These are phyloP conservation scores for Lathyrus sativus DNA, from an alignment of 306 rosid genomes.

Conservation along the genomic window DNA sequence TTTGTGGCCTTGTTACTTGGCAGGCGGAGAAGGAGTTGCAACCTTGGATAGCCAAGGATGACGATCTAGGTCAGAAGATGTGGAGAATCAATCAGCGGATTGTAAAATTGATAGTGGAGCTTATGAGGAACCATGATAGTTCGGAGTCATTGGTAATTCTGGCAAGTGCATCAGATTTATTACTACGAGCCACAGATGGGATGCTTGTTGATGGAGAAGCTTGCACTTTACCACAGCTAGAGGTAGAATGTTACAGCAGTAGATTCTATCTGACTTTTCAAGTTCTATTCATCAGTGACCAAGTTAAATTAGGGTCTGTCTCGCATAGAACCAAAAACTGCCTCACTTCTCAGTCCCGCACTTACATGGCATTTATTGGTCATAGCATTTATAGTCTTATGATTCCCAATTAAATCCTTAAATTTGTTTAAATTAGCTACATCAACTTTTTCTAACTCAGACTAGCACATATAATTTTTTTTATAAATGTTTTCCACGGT, in stretches of 20 bases:
- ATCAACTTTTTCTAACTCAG: not conserved
- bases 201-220: slow-evolving; percentile 99
- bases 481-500: not conserved
- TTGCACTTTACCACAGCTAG: slow-evolving; percentile 91
- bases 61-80: slow-evolving; percentile 88
- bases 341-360: not conserved
- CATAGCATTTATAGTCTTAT: slow-evolving; percentile 1
- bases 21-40: slow-evolving; percentile 95
- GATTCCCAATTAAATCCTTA: not conserved
- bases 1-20: slow-evolving; percentile 46
- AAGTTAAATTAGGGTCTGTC: slow-evolving; percentile 8
- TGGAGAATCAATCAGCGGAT: slow-evolving; percentile 96
- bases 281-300: slow-evolving; percentile 2
- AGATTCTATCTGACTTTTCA: slow-evolving; percentile 21
- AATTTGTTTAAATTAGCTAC: not conserved
- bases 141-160: slow-evolving; percentile 81
- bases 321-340: not conserved
- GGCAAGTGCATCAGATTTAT: slow-evolving; percentile 95
- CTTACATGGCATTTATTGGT: not conserved
- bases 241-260: slow-evolving; percentile 54
- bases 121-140: slow-evolving; percentile 87
- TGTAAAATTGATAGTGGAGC: slow-evolving; percentile 84
- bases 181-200: slow-evolving; percentile 96
- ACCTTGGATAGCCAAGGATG: slow-evolving; percentile 98
- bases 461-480: not conserved